phyloP scores from a whole-genome alignment of 441 rosid species.

The Eruca vesicaria region DNA sequence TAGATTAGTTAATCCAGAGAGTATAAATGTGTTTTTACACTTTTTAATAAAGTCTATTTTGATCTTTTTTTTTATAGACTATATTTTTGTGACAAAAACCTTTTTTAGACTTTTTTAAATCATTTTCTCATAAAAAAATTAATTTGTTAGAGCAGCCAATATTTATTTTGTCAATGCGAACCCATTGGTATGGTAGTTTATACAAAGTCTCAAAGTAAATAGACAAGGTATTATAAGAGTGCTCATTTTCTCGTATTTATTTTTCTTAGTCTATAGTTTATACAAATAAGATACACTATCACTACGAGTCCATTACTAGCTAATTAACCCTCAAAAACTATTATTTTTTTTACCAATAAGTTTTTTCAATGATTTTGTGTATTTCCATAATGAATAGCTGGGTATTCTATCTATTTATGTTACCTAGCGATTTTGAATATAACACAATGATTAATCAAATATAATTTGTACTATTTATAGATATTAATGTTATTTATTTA shows the following conservation, averaged over 20 bases:
- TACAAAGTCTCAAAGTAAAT: no score
- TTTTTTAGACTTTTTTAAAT: no score
- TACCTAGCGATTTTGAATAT: not conserved
- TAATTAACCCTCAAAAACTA: not conserved
- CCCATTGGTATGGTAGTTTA: no score
- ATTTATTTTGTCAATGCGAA: no score
- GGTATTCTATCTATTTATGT: not conserved
- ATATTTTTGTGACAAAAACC: no score
- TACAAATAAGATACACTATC: not conserved
- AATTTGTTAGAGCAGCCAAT: no score
- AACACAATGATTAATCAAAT: not conserved
- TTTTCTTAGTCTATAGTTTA: not conserved
- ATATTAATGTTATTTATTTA: not conserved
- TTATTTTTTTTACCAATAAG: not conserved
- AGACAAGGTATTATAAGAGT: no score
- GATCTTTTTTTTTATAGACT: no score
- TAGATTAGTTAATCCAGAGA: no score
- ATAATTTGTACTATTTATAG: not conserved
- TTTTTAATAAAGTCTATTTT: no score
- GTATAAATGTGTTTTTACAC: no score
- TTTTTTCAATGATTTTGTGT: not conserved
- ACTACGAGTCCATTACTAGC: not conserved
- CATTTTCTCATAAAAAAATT: no score
- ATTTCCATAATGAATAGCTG: not conserved
- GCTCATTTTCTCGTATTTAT: not conserved